phyloP scores from a whole-genome alignment of 78 protist genomes.

The Protostelium mycophagum region DNA sequence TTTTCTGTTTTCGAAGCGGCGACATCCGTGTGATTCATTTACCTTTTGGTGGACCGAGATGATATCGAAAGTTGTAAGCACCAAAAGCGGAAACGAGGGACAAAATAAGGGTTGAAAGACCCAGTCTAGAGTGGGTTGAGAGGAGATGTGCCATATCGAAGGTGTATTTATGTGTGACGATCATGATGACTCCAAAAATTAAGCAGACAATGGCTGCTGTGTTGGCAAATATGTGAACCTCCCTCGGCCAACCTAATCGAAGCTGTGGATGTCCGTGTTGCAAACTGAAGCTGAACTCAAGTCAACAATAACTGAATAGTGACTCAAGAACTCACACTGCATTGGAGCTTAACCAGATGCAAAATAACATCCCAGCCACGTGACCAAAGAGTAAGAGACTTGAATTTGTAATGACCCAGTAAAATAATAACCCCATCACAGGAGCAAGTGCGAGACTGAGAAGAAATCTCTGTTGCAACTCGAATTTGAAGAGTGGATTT shows the following conservation, averaged over 20 bases:
- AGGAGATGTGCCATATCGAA: neutral
- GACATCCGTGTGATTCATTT: neutral
- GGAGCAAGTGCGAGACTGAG: neutral
- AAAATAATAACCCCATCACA: neutral
- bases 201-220: neutral
- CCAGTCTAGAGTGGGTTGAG: neutral
- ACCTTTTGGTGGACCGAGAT: neutral
- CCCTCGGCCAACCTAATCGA: neutral
- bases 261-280: neutral
- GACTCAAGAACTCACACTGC: neutral
- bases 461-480: neutral
- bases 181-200: neutral
- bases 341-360: neutral
- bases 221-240: neutral
- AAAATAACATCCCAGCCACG: neutral
- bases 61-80: constrained; percentile 1
- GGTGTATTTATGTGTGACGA: neutral
- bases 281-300: neutral
- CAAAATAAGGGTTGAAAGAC: neutral
- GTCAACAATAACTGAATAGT: neutral
- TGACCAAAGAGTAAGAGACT: neutral
- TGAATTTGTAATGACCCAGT: neutral
- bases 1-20: too few species aligned
- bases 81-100: neutral
- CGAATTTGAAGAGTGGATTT: neutral